Base-by-base conservation (phyloP, 768 basidiomycete species). In the Boletus vinaceobasis region DNA sequence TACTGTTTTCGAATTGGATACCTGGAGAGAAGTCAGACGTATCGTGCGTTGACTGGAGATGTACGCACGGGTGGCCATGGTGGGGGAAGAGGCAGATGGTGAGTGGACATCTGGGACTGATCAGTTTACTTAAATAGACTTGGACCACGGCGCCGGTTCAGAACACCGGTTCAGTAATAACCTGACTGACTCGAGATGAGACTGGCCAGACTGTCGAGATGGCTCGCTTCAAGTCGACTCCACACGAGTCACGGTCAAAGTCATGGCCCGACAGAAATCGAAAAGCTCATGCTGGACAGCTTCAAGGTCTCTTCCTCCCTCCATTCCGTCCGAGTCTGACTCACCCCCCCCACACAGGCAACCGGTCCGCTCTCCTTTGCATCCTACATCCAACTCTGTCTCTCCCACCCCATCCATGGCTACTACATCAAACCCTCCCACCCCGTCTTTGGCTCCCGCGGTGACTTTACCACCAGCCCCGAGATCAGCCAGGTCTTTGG, bases 401-500 rank as follows among this genome's bases (percentile, higher is more conserved):
- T 98, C 5, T 80, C 86, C 0, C 95, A 98, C 73, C 93, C 95
- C 1, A 87, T 82, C 0, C 77, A 92, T 50, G 97, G 97, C 1
- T 99, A 98, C 73, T 98, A 98, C 75, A 91, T 88, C 76, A 87
- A 85, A 36, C 72, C 81, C 0, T 64, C 77, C 14, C 79, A 90
- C 53, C 77, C 83, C 40, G 87, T 98, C 3, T 92, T 99, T 64
- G 97, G 97, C 13, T 59, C 82, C 0, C 76, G 79, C 39, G 97
- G 97, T 6, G 97, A 99, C 75, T 99, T 98, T 65, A 88, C 90
- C 21, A 99, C 97, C 11, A 93, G 90, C 62, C 97, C 96, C 2
- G 97, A 99, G 70, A 98, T 99, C 50, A 90, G 85, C 62, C 94
- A 98, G 68, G 83, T 91, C 1, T 98, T 98, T 68, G 97, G 97